Evolutionary conservation across 495 filamentous ascomycete species (phyloP), one percentile per base, ranked within the genome.

Genomic region (Xylaria grammica): DNA sequence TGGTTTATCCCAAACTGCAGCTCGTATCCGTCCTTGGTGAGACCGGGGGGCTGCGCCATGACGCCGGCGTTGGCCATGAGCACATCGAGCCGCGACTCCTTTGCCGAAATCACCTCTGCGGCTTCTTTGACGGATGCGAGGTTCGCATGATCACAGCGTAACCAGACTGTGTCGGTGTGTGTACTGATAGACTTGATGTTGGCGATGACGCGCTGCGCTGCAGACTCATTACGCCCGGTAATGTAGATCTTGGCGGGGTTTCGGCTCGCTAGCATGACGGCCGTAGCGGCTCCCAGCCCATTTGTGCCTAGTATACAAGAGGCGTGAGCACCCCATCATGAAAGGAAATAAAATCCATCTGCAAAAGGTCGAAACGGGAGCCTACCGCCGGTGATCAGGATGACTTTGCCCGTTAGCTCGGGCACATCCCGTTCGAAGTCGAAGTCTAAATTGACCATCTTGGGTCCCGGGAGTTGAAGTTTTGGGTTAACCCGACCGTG

Each of bases 31-130:
- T 90, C 84, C 17, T 78, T 72, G 3, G 88, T 90, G 0, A 72
- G 68, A 0, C 72, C 69, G 4, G 74, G 73, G 0, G 85, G 79
- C 1, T 79, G 62, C 0, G 76, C 83, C 84, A 89, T 86, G 60
- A 88, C 78, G 27, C 89, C 87, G 4, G 88, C 88, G 63, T 91
- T 91, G 70, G 84, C 80, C 53, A 90, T 78, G 7, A 93, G 78
- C 34, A 85, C 67, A 61, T 90, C 85, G 11, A 88, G 62, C 4
- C 49, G 72, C 15, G 67, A 55, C 30, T 66, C 76, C 34, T 74
- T 64, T 20, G 44, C 46, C 0, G 71, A 58, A 62, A 82, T 73
- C 5, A 68, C 65, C 29, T 72, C 67, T 4, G 77, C 81, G 30
- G 74, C 77, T 2, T 67, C 66, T 17, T 77, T 74, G 26, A 84